A percentile compares a stretch with the other conserved stretches of the same genome.
Conservation (phyloP, 2,329 filamentous ascomycete genomes). For the Xylariaceae sp. region DNA sequence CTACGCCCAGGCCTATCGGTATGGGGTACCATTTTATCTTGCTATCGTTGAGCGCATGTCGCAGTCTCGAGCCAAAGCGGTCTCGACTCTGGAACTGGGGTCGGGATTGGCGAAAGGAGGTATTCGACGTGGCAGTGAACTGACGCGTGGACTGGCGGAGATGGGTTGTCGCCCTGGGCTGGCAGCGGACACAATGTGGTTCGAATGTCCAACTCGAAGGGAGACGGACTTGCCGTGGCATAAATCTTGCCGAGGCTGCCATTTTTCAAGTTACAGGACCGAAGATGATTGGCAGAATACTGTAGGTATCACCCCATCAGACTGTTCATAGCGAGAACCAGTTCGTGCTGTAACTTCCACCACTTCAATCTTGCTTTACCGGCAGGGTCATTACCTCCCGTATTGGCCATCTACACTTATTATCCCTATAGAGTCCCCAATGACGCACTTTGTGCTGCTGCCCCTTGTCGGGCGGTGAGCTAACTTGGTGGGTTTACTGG, state of each 20-base stretch:
- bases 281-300: too few species aligned
- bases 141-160: slow-evolving; percentile 20
- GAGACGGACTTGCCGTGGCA: slow-evolving; percentile 17
- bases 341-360: too few species aligned
- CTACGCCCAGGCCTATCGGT: slow-evolving; percentile 78
- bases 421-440: too few species aligned
- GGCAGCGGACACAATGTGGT: slow-evolving; percentile 19
- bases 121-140: slow-evolving; percentile 25
- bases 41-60: slow-evolving; percentile 44
- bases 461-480: slow-evolving; percentile 14
- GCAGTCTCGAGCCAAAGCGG: slow-evolving; percentile 47
- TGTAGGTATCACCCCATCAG: too few species aligned
- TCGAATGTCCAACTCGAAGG: slow-evolving; percentile 9
- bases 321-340: too few species aligned
- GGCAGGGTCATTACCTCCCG: too few species aligned
- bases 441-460: slow-evolving; percentile 23
- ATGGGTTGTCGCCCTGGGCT: slow-evolving; percentile 14
- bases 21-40: slow-evolving; percentile 85
- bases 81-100: slow-evolving; percentile 35
- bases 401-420: too few species aligned
- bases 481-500: too few species aligned
- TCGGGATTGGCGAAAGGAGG: slow-evolving; percentile 39
- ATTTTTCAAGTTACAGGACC: too few species aligned
- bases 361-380: too few species aligned
- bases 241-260: slow-evolving; percentile 19